Evolutionary conservation across 768 basidiomycete genomes (phyloP), one percentile per base, ranked within the genome.

Genomic region (Cubamyces sp.): DNA sequence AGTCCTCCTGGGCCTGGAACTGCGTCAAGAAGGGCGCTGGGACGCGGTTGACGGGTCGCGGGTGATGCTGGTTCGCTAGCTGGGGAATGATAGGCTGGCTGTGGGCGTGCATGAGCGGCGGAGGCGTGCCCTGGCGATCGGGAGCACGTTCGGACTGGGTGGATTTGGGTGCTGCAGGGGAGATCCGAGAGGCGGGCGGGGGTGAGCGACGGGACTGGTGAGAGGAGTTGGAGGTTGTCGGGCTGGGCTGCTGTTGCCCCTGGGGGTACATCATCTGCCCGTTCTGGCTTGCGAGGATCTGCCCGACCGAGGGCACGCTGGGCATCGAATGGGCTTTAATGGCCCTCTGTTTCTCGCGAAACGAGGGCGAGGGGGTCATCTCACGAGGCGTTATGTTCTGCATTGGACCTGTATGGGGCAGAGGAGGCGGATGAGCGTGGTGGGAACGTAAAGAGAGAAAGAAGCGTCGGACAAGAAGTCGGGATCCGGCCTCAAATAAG

Each of bases 321-420:
- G 87, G 84, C 78, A 88, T 79, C 0, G 87, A 86, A 64, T 84
- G 82, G 1, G 84, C 69, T 67, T 88, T 88, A 23, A 79, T 68
- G 11, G 84, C 76, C 40, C 88, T 79, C 62, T 74, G 86, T 76
- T 75, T 82, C 54, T 79, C 76, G 18, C 76, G 75, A 54, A 73
- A 73, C 40, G 72, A 73, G 30, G 79, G 79, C 0, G 79, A 81
- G 1, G 79, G 78, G 37, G 79, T 77, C 64, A 74, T 73, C 59
- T 80, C 79, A 34, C 78, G 77, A 48, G 79, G 76, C 0, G 74
- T 74, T 12, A 74, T 71, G 63, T 72, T 73, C 62, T 73, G 71
- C 65, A 71, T 73, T 19, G 71, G 66, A 64, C 69, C 70, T 72
- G 54, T 40, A 65, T 56, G 53, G 52, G 26, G 50, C 51, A 58